Evolutionary conservation across 352 stramenopile genomes (phyloP).

Genomic region (Phytophthora cajani): DNA sequence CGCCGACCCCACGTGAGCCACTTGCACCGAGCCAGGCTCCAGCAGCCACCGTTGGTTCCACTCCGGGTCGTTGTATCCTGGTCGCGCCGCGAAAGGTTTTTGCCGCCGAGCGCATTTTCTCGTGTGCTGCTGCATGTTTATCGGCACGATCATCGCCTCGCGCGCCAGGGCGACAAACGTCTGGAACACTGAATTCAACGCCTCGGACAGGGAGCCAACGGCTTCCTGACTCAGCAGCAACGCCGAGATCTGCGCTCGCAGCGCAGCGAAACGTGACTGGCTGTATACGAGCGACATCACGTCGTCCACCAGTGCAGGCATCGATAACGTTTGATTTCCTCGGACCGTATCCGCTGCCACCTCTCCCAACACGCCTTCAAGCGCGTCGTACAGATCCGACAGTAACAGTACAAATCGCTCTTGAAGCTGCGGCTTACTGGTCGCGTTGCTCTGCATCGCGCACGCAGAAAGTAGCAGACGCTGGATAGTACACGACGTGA

Average conservation of each 20-base stretch:
- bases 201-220: background rate
- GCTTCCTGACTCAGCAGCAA: slow-evolving; percentile 12
- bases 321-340: background rate
- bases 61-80: background rate
- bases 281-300: slow-evolving; percentile 36
- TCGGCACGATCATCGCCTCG: slow-evolving; percentile 2
- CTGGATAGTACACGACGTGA: slow-evolving; percentile 12
- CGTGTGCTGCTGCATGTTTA: background rate
- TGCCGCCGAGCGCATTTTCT: background rate
- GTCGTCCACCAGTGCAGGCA: slow-evolving; percentile 43
- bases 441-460: background rate
- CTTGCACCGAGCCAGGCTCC: slow-evolving; percentile 12
- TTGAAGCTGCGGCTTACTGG: slow-evolving; percentile 2
- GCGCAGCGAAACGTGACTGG: slow-evolving; percentile 13
- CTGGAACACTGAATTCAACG: slow-evolving; percentile 9
- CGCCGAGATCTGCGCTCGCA: slow-evolving; percentile 16
- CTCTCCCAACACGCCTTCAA: slow-evolving; percentile 8
- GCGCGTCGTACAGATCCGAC: slow-evolving; percentile 13
- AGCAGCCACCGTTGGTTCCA: slow-evolving; percentile 27
- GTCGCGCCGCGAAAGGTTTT: background rate
- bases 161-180: slow-evolving; percentile 12
- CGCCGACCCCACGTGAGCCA: background rate
- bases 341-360: background rate
- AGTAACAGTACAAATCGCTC: slow-evolving; percentile 15
- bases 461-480: slow-evolving; percentile 6